These are phyloP conservation scores for Globisporangium nagaii DNA, from an alignment of 352 stramenopile species.

Conservation along the genomic window DNA sequence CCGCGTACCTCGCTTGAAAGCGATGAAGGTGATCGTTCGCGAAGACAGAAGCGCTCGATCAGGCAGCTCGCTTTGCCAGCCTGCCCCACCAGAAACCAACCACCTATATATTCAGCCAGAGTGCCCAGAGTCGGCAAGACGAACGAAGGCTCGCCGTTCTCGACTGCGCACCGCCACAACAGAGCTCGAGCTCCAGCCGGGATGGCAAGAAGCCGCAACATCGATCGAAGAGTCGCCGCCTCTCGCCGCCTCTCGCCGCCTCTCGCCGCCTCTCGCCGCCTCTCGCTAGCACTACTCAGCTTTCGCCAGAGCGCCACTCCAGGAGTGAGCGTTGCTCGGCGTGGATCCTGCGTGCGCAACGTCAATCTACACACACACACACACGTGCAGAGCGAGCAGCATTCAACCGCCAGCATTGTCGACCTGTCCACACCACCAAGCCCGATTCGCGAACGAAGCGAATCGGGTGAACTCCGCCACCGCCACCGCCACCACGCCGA, in stretches of 20 bases:
- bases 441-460: slow-evolving; percentile 4
- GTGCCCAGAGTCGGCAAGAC: background rate
- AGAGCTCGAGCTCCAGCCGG: no score
- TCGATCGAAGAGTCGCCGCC: no score
- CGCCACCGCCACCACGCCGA: background rate
- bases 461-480: background rate
- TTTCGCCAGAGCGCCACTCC: background rate
- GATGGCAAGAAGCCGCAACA: no score
- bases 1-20: background rate
- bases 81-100: background rate
- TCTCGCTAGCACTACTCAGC: background rate
- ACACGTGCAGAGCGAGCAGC: no score
- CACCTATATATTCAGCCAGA: background rate
- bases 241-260: no score
- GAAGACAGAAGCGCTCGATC: slow-evolving; percentile 2
- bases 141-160: background rate
- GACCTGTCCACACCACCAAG: background rate
- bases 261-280: no score
- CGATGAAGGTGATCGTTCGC: background rate
- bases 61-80: background rate
- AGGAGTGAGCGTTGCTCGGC: background rate
- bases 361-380: no score
- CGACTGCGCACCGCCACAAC: background rate
- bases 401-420: background rate
- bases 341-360: background rate